Conservation (phyloP, 768 basidiomycete species). For the Kwoniella newhampshirensis region DNA sequence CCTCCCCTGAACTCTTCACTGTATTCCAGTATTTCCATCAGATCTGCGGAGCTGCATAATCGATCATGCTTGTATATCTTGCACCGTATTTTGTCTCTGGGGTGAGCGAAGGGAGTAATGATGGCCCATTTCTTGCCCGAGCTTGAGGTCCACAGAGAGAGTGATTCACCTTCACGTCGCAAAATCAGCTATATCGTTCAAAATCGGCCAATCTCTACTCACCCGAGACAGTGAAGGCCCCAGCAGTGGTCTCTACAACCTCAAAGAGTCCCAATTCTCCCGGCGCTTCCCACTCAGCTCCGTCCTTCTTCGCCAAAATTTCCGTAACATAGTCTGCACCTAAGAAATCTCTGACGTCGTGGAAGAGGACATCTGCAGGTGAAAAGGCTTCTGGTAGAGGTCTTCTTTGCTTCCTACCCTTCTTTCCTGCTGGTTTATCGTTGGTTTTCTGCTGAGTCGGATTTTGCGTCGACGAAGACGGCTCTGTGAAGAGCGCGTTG, state of each 20-base stretch:
- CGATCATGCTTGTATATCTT: constrained; percentile 67
- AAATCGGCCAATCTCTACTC: constrained; percentile 55
- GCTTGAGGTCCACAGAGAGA: constrained; percentile 58
- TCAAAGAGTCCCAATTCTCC: constrained; percentile 64
- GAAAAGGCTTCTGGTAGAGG: constrained; percentile 65
- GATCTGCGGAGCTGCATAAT: constrained; percentile 72
- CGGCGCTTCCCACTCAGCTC: constrained; percentile 53
- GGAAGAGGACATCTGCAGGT: constrained; percentile 70
- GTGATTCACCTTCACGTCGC: constrained; percentile 27
- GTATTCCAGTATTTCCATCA: constrained; percentile 42
- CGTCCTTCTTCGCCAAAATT: constrained; percentile 57
- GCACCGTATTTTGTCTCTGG: constrained; percentile 74
- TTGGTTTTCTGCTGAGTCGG: neutral
- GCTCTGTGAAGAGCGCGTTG: constrained; percentile 14
- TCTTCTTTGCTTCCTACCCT: constrained; percentile 52
- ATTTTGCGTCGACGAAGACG: neutral
- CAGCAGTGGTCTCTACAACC: constrained; percentile 63
- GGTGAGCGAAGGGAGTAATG: constrained; percentile 77
- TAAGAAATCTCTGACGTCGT: constrained; percentile 68
- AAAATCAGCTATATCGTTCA: constrained; percentile 57
- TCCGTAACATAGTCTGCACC: constrained; percentile 63
- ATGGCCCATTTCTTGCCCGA: constrained; percentile 72
- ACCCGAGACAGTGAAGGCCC: constrained; percentile 61
- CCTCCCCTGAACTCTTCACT: constrained; percentile 41
- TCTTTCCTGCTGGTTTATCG: constrained; percentile 14